phyloP scores from a whole-genome alignment of 2,329 filamentous ascomycete genomes.

The Myriosclerotinia scirpicola region DNA sequence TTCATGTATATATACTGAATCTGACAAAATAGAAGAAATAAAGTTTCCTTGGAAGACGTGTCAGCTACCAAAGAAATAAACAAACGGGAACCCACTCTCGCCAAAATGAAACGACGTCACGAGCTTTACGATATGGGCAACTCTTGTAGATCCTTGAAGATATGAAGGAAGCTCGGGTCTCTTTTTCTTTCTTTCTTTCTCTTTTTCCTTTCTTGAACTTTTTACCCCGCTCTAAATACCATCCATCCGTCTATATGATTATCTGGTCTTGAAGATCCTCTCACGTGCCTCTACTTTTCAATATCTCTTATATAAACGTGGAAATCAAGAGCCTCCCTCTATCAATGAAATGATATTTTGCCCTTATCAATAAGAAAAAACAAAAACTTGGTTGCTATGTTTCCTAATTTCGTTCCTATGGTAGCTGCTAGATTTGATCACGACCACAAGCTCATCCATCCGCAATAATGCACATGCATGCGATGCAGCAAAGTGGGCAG shows the following conservation, averaged over 20 bases:
- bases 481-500: too few relatives aligned
- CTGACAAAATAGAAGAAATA: not conserved
- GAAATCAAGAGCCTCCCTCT: too few relatives aligned
- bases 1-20: not conserved
- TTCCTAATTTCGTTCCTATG: conserved; percentile 4
- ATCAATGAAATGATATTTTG: too few relatives aligned
- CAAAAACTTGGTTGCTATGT: conserved; percentile 5
- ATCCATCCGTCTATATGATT: not conserved
- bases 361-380: conserved; percentile 8
- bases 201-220: not conserved
- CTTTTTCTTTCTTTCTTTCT: not conserved
- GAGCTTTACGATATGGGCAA: conserved; percentile 1
- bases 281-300: not conserved
- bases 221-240: conserved; percentile 11
- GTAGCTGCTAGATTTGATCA: not conserved
- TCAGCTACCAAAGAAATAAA: conserved; percentile 7
- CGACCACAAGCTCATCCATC: not conserved
- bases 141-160: not conserved
- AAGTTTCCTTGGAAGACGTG: not conserved
- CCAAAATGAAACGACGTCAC: conserved; percentile 18
- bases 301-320: too few relatives aligned
- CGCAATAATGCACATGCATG: not conserved
- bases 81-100: conserved; percentile 15
- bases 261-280: not conserved
- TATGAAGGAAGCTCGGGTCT: not conserved